phyloP scores from a whole-genome alignment of 1,284 basidiomycete genomes.

The Ganoderma lucidum region DNA sequence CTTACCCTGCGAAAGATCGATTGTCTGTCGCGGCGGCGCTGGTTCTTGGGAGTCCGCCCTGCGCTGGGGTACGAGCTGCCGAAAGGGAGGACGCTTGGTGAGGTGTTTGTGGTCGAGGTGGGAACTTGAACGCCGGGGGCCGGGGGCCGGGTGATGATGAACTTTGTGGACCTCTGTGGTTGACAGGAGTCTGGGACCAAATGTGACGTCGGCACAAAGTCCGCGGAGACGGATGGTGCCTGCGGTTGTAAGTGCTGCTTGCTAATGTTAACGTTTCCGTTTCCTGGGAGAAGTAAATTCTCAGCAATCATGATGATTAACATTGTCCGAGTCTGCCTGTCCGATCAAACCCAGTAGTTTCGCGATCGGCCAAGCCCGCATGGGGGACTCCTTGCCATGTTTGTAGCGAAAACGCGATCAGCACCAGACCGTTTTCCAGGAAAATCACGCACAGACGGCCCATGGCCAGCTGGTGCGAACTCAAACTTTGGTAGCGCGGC shows the following conservation, averaged over 20 bases:
- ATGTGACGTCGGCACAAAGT: not conserved
- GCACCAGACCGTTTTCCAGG: not conserved
- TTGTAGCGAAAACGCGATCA: no score
- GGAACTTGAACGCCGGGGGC: no score
- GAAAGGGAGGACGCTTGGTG: conserved; percentile 19
- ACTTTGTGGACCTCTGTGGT: conserved; percentile 3
- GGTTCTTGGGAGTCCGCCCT: conserved; percentile 28
- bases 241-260: not conserved
- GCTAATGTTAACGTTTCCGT: not conserved
- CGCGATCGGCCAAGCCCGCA: no score
- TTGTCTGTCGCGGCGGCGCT: conserved; percentile 24
- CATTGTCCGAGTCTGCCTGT: not conserved
- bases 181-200: not conserved
- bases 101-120: conserved; percentile 31
- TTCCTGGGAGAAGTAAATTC: not conserved
- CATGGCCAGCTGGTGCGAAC: no score
- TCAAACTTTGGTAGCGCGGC: no score
- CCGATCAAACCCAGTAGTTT: no score
- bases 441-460: no score
- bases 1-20: conserved; percentile 30
- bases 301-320: not conserved
- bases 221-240: not conserved
- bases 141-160: not conserved
- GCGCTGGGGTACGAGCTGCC: conserved; percentile 12
- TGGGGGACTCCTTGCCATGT: no score